phyloP scores from a whole-genome alignment of 768 basidiomycete species.

The Serendipita sp. region DNA sequence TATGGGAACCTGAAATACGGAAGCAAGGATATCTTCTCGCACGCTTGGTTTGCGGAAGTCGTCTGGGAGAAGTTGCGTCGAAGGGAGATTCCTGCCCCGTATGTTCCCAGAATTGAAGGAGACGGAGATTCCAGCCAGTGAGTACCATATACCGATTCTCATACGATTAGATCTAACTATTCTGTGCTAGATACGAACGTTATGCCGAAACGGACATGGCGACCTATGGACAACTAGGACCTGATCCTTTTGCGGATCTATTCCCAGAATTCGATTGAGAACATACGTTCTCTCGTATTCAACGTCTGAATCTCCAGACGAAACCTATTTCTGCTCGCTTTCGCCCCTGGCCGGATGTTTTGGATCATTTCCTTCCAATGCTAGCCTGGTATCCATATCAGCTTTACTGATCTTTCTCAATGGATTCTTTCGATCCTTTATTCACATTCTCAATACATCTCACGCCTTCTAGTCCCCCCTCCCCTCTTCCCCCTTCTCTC shows the following conservation, averaged over 20 bases:
- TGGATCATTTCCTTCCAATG: background rate
- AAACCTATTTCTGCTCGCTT: background rate
- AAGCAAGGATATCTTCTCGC: constrained; percentile 79
- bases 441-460: too few species aligned
- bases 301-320: too few species aligned
- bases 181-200: constrained; percentile 21
- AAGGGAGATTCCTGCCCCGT: constrained; percentile 87
- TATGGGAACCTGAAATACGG: constrained; percentile 83
- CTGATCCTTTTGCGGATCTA: constrained; percentile 16
- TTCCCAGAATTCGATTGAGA: constrained; percentile 10
- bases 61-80: constrained; percentile 60
- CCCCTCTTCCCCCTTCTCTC: too few species aligned
- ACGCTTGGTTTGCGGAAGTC: constrained; percentile 89
- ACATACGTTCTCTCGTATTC: too few species aligned
- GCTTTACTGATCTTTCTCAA: too few species aligned
- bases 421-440: too few species aligned
- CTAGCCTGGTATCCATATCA: too few species aligned
- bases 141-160: constrained; percentile 10
- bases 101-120: constrained; percentile 76
- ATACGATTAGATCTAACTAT: background rate
- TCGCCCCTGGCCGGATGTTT: background rate
- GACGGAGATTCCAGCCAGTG: constrained; percentile 84
- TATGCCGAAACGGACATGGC: constrained; percentile 26
- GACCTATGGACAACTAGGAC: constrained; percentile 23
- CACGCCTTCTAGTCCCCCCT: too few species aligned